phyloP scores from a whole-genome alignment of 2,329 filamentous ascomycete genomes.

The Aspergillus intermedius region DNA sequence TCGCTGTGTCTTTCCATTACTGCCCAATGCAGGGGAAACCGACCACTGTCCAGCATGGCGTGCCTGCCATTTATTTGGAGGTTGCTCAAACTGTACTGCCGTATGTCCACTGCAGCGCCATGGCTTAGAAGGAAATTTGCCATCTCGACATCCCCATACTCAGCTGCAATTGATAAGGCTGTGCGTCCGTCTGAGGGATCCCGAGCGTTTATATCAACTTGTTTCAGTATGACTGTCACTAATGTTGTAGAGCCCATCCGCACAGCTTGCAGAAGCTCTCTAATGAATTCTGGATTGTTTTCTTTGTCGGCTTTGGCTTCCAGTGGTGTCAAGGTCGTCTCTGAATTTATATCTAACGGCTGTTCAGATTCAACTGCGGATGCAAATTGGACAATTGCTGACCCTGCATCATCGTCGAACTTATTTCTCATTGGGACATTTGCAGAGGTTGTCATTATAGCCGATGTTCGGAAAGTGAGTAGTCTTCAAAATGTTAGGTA shows the following conservation, averaged over 20 bases:
- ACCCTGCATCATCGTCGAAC: neutral
- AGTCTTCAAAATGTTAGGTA: neutral
- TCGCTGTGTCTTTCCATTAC: neutral
- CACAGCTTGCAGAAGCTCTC: too few relatives aligned
- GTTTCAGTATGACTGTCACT: neutral
- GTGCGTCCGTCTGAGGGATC: conserved; percentile 1
- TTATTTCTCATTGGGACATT: too few relatives aligned
- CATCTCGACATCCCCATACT: neutral
- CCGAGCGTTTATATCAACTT: conserved; percentile 1
- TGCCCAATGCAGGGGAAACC: conserved; percentile 1
- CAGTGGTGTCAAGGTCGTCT: too few relatives aligned
- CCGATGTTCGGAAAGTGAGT: neutral
- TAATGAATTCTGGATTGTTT: too few relatives aligned
- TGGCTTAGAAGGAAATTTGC: conserved; percentile 1
- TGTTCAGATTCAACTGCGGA: too few relatives aligned
- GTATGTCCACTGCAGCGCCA: conserved; percentile 1
- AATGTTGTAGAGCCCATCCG: too few relatives aligned
- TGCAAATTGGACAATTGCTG: neutral
- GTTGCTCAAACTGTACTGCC: conserved; percentile 2
- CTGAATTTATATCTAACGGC: too few relatives aligned
- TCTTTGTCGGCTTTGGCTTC: too few relatives aligned
- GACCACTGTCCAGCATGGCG: neutral
- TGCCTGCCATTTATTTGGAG: neutral
- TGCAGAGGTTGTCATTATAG: neutral
- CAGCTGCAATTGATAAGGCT: conserved; percentile 3